Conservation (phyloP, 805 yeast species). For the Metschnikowia santaceciliae region DNA sequence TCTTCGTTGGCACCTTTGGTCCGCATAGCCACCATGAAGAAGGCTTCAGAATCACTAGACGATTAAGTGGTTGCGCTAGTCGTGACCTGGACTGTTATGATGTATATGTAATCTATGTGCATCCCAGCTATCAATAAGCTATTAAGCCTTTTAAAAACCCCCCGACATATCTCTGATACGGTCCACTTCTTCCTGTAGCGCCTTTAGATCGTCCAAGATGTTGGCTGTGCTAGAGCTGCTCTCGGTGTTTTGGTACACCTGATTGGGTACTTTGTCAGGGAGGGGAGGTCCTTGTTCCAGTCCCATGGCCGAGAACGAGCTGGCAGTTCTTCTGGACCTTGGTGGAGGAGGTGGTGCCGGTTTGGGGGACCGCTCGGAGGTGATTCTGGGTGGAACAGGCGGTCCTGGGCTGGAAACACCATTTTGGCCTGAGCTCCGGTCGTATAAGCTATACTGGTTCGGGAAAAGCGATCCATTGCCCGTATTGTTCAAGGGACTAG, state of each 20-base stretch:
- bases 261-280: conserved; percentile 19
- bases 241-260: conserved; percentile 12
- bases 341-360: conserved; percentile 41
- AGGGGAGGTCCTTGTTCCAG: conserved; percentile 11
- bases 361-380: not conserved
- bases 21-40: conserved; percentile 67
- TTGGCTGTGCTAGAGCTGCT: conserved; percentile 39
- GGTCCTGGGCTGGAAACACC: conserved; percentile 7
- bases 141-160: conserved; percentile 23
- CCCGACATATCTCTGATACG: conserved; percentile 46
- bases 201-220: conserved; percentile 60
- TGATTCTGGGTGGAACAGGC: conserved; percentile 22
- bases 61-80: not conserved
- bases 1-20: conserved; percentile 68
- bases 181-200: conserved; percentile 69
- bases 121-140: conserved; percentile 9
- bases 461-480: not conserved
- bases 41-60: conserved; percentile 29
- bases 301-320: conserved; percentile 12
- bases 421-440: not conserved
- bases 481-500: conserved; percentile 13
- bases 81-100: not conserved
- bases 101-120: not conserved
- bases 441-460: not conserved
- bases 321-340: conserved; percentile 32